phyloP scores from a whole-genome alignment of 2,329 filamentous ascomycete species.

The Clonostachys rhizophaga region DNA sequence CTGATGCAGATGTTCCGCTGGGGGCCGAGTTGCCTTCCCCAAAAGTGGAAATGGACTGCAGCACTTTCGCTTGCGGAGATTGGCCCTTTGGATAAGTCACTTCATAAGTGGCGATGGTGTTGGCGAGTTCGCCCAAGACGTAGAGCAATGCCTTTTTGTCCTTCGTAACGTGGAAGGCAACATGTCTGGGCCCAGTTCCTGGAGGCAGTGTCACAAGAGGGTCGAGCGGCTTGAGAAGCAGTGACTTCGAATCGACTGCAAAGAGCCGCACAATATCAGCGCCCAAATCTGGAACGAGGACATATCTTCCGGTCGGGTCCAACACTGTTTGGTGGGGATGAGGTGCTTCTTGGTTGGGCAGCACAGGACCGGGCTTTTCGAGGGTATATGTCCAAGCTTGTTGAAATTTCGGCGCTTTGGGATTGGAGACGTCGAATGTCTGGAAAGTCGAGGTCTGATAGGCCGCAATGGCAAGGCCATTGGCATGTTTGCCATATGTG shows the following conservation, averaged over 20 bases:
- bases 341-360: conserved; percentile 47
- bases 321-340: conserved; percentile 62
- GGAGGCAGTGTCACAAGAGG: conserved; percentile 32
- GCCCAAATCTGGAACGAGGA: conserved; percentile 63
- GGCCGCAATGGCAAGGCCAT: conserved; percentile 35
- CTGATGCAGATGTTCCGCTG: conserved; percentile 40
- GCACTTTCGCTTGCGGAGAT: conserved; percentile 41
- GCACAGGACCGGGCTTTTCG: conserved; percentile 25
- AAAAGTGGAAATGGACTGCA: conserved; percentile 37
- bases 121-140: conserved; percentile 54
- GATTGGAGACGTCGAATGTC: conserved; percentile 35
- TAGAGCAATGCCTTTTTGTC: conserved; percentile 48
- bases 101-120: conserved; percentile 49
- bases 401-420: conserved; percentile 24
- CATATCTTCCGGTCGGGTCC: conserved; percentile 59
- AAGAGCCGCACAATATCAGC: conserved; percentile 57
- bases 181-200: conserved; percentile 63
- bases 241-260: conserved; percentile 35
- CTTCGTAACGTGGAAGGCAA: conserved; percentile 42
- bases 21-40: conserved; percentile 35
- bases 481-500: conserved; percentile 33
- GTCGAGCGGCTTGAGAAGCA: conserved; percentile 28
- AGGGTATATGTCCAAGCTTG: conserved; percentile 33
- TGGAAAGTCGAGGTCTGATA: conserved; percentile 33
- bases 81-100: conserved; percentile 42